Evolutionary conservation across 345 rosid species (phyloP), one percentile per base, ranked within the genome.

Genomic region (Dipteronia dyeriana): DNA sequence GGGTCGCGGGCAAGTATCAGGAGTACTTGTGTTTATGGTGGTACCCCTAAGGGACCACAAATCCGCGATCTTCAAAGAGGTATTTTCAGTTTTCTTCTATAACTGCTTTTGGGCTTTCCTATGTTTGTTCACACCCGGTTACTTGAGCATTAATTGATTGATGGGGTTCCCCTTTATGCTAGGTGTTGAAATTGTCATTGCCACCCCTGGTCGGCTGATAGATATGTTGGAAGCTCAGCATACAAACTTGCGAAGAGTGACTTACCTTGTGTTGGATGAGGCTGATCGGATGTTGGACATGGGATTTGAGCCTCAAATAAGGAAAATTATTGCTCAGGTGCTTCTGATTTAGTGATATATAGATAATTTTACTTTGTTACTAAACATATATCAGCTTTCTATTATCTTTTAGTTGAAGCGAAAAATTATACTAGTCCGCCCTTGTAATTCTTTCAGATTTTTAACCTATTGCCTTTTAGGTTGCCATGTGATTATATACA

Each of bases 261-360:
- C 97, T 57, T 96, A 92, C 88, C 95, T 96, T 78, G 99, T 96
- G 2, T 79, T 96, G 86, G 99, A 92, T 81, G 99, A 96, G 82
- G 97, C 99, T 72, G 99, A 96, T 82, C 79, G 98, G 77, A 95
- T 95, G 98, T 82, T 95, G 86, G 99, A 95, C 82, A 95, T 95
- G 99, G 99, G 98, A 17, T 94, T 94, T 88, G 99, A 92, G 84
- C 97, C 99, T 79, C 99, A 96, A 78, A 94, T 96, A 79, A 91
- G 98, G 85, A 92, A 91, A 87, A 89, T 96, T 80, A 38, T 92
- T 16, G 82, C 93, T 62, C 99, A 96, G 90, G 98, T 90, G 77
- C 77, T 75, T 31, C 60, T 71, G 14, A 56, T 59, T 54, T 19
- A 67, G 49, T 13, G 31, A 29, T 26, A 45, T 60, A 11, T 66